phyloP scores from a whole-genome alignment of 2,329 filamentous ascomycete genomes.

The Basipetospora chlamydospora region DNA sequence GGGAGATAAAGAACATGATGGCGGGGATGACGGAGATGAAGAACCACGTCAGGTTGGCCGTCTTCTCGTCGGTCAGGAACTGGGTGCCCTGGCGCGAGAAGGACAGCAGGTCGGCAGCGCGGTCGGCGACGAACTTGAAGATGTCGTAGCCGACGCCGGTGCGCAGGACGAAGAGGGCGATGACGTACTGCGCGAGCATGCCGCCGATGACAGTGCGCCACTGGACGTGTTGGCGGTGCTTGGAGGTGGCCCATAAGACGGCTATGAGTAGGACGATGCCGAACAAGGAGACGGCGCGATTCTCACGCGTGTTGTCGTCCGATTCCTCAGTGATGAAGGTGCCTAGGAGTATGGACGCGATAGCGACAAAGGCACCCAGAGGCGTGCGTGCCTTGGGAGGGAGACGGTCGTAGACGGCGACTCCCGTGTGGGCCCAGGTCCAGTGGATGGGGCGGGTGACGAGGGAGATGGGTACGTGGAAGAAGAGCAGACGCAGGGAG shows the following conservation, averaged over 20 bases:
- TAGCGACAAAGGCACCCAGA: slow-evolving; percentile 45
- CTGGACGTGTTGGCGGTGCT: slow-evolving; percentile 45
- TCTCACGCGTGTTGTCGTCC: slow-evolving; percentile 61
- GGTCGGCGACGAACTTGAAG: slow-evolving; percentile 71
- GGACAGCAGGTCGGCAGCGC: slow-evolving; percentile 59
- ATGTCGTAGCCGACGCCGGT: slow-evolving; percentile 75
- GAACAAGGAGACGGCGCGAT: slow-evolving; percentile 68
- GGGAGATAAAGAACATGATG: slow-evolving; percentile 89
- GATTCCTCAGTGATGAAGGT: slow-evolving; percentile 59
- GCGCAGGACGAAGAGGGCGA: slow-evolving; percentile 77
- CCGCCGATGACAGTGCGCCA: slow-evolving; percentile 79
- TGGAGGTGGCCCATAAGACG: slow-evolving; percentile 56
- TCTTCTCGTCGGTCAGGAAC: slow-evolving; percentile 43
- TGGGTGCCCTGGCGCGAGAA: slow-evolving; percentile 59
- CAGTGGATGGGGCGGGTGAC: slow-evolving; percentile 52
- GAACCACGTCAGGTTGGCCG: slow-evolving; percentile 47
- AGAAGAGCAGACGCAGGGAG: slow-evolving; percentile 57
- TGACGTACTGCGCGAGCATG: slow-evolving; percentile 76
- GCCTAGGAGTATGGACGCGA: slow-evolving; percentile 63
- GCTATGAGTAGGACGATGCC: slow-evolving; percentile 59
- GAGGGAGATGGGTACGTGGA: slow-evolving; percentile 54
- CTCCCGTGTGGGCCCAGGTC: slow-evolving; percentile 52
- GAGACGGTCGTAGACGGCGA: slow-evolving; percentile 42
- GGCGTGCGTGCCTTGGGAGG: slow-evolving; percentile 42
- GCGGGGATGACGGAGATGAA: slow-evolving; percentile 68